Percentiles rank a stretch among this genome's conserved stretches.
These are phyloP conservation scores for Cupressus sempervirens DNA, from an alignment of 75 land plant species.

Conservation along the genomic window DNA sequence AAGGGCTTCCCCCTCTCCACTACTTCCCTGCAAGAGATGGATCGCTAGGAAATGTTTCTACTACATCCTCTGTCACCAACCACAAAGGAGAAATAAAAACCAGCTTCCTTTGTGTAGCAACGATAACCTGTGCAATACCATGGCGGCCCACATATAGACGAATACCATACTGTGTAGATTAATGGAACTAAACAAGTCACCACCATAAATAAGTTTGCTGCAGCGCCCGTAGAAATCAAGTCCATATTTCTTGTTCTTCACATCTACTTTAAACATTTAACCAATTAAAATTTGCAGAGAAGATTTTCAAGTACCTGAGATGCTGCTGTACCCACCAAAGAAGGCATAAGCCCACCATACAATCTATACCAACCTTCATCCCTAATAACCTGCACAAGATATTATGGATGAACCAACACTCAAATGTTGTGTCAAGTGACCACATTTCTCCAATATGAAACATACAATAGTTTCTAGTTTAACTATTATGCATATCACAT, in stretches of 20 bases:
- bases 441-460: neutral
- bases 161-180: neutral
- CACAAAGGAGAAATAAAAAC: neutral
- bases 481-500: neutral
- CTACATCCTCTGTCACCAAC: neutral
- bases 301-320: conserved; percentile 64
- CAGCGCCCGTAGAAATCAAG: neutral
- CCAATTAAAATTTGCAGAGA: neutral
- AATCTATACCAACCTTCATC: conserved; percentile 91
- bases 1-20: neutral
- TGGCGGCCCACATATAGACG: neutral
- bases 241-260: neutral
- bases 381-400: conserved; percentile 56
- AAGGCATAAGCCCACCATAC: conserved; percentile 85
- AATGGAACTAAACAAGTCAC: neutral
- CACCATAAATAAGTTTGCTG: neutral
- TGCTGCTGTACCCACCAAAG: conserved; percentile 82
- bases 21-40: neutral
- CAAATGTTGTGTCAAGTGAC: neutral
- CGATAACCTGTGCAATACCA: neutral
- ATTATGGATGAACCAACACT: neutral
- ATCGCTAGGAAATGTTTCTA: neutral
- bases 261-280: neutral
- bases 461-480: neutral
- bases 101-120: neutral